Conservation (phyloP, 345 rosid species). For the Eucalyptus tenuipes region DNA sequence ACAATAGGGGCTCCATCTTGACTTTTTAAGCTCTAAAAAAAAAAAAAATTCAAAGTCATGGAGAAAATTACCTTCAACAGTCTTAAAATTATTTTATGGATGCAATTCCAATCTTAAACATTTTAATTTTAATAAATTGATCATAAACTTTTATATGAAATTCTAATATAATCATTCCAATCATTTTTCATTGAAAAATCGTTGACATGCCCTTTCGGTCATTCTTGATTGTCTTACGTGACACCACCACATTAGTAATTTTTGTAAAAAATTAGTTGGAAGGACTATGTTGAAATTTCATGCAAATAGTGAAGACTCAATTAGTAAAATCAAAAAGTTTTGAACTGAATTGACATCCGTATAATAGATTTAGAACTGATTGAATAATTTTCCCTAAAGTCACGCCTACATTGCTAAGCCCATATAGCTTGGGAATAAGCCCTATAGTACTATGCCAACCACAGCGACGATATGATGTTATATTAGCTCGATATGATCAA, state of each 20-base stretch:
- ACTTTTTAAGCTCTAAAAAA: background rate
- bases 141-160: rapidly evolving
- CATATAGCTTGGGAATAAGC: background rate
- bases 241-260: rapidly evolving
- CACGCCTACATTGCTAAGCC: background rate
- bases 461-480: rapidly evolving
- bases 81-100: background rate
- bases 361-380: rapidly evolving
- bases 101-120: background rate
- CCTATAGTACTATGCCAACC: background rate
- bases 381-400: rapidly evolving
- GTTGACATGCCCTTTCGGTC: rapidly evolving
- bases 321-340: rapidly evolving
- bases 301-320: background rate
- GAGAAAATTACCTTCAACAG: background rate
- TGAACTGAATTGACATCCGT: rapidly evolving
- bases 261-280: rapidly evolving
- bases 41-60: background rate
- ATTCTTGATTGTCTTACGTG: rapidly evolving
- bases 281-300: rapidly evolving
- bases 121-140: background rate
- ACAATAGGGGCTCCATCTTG: background rate
- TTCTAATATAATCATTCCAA: rapidly evolving
- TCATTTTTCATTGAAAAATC: background rate
- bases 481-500: background rate